Conservation (phyloP, 768 basidiomycete species). For the Clitopilus hobsonii region DNA sequence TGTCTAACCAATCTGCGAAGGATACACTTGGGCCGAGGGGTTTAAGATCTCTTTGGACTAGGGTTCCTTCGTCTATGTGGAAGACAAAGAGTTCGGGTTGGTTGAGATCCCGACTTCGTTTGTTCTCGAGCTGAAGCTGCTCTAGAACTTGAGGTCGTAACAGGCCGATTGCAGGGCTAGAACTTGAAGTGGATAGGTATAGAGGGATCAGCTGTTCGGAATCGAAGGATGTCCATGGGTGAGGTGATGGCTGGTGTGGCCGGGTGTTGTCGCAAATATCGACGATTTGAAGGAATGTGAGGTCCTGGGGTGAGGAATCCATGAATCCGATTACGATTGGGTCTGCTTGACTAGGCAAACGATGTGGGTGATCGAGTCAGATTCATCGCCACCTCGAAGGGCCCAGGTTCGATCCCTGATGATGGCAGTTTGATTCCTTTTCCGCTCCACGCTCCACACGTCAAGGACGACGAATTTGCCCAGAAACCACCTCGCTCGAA, state of each 20-base stretch:
- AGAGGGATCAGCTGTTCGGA: slow-evolving; percentile 50
- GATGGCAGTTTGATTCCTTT: no score
- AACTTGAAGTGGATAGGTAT: slow-evolving; percentile 42
- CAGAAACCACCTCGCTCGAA: no score
- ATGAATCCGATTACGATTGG: no score
- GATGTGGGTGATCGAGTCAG: no score
- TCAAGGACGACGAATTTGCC: no score
- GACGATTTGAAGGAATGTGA: slow-evolving; percentile 60
- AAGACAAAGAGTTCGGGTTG: slow-evolving; percentile 38
- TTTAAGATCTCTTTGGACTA: slow-evolving; percentile 14
- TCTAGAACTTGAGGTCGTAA: slow-evolving; percentile 54
- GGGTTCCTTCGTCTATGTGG: slow-evolving; percentile 21
- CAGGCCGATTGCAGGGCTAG: slow-evolving; percentile 57
- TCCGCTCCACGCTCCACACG: no score
- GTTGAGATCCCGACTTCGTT: slow-evolving; percentile 18
- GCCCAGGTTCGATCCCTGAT: no score
- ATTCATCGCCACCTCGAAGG: no score
- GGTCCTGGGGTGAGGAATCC: slow-evolving; percentile 4
- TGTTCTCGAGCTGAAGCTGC: slow-evolving; percentile 49
- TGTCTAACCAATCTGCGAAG: slow-evolving; percentile 48
- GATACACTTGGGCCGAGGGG: slow-evolving; percentile 34
- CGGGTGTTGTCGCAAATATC: slow-evolving; percentile 70
- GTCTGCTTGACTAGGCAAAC: no score
- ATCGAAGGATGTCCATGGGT: slow-evolving; percentile 23
- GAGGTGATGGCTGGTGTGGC: slow-evolving; percentile 23